Evolutionary conservation across 2,329 filamentous ascomycete genomes (phyloP).

Genomic region (Escovopsis sp.): DNA sequence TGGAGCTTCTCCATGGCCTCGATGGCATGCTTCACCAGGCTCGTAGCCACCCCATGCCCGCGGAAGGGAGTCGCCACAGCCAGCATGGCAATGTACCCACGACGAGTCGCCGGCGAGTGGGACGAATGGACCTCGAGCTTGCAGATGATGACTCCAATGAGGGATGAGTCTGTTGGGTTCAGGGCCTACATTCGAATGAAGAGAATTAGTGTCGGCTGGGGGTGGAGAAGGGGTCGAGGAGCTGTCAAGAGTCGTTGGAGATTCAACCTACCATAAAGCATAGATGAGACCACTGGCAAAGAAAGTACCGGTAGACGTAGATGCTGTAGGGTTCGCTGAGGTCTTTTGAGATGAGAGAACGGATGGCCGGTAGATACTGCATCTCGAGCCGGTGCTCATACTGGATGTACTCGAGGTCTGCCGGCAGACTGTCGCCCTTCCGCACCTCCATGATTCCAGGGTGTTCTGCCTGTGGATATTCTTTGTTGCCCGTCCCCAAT

Average conservation of each 20-base stretch:
- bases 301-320: slow-evolving; percentile 95
- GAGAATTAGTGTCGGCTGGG: slow-evolving; percentile 3
- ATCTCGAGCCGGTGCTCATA: slow-evolving; percentile 47
- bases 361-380: slow-evolving; percentile 67
- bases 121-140: slow-evolving; percentile 85
- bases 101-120: slow-evolving; percentile 56
- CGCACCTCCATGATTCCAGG: slow-evolving; percentile 18
- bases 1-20: slow-evolving; percentile 73
- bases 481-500: no score
- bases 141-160: slow-evolving; percentile 85
- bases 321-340: slow-evolving; percentile 98
- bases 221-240: background rate
- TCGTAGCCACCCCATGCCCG: slow-evolving; percentile 75
- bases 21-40: slow-evolving; percentile 77
- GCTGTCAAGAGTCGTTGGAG: background rate
- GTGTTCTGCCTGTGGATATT: background rate
- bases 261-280: slow-evolving; percentile 65
- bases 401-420: slow-evolving; percentile 43
- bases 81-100: slow-evolving; percentile 97
- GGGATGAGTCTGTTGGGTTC: slow-evolving; percentile 42
- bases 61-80: slow-evolving; percentile 72
- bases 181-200: slow-evolving; percentile 30
- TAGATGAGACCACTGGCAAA: slow-evolving; percentile 95
- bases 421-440: slow-evolving; percentile 21
- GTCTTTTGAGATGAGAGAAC: slow-evolving; percentile 86